Percentiles rank a stretch among this genome's conserved stretches.
phyloP scores from a whole-genome alignment of 164 flowering plant species.

The Aristolochia contorta region DNA sequence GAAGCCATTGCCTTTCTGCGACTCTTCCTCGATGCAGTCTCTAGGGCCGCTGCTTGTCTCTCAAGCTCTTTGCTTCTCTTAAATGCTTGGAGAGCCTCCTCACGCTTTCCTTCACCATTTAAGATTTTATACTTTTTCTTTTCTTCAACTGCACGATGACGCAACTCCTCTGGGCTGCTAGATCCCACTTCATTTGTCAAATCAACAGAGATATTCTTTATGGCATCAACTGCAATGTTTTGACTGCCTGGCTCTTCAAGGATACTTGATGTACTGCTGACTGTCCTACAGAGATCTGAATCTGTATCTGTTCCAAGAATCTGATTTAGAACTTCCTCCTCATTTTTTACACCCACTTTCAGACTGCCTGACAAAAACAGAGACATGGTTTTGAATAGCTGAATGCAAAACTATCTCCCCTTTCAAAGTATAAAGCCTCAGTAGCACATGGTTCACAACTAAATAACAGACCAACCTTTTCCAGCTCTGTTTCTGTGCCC shows the following conservation, averaged over 20 bases:
- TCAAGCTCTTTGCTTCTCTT: conserved; percentile 93
- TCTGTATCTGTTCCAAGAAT: conserved; percentile 9
- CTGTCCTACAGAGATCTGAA: conserved; percentile 19
- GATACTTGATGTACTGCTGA: conserved; percentile 26
- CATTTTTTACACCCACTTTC: conserved; percentile 31
- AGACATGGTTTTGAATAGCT: background rate
- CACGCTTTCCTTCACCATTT: conserved; percentile 79
- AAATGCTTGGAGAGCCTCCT: conserved; percentile 80
- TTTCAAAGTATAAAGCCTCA: no score
- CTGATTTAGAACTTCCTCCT: conserved; percentile 49
- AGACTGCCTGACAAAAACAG: conserved; percentile 39
- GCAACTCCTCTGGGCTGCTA: conserved; percentile 68
- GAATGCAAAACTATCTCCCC: background rate
- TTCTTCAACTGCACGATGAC: conserved; percentile 71
- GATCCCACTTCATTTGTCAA: conserved; percentile 23
- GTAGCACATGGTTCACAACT: no score
- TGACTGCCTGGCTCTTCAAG: conserved; percentile 17
- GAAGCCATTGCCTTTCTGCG: conserved; percentile 36
- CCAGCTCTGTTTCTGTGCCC: conserved; percentile 53
- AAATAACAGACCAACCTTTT: conserved; percentile 32
- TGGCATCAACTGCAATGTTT: conserved; percentile 23
- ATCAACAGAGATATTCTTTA: conserved; percentile 21
- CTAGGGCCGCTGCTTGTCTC: conserved; percentile 84
- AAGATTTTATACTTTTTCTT: conserved; percentile 63
- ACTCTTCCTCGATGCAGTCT: conserved; percentile 48